Base-by-base conservation (phyloP, 805 yeast species). In the Yamadazyma insecticola region DNA sequence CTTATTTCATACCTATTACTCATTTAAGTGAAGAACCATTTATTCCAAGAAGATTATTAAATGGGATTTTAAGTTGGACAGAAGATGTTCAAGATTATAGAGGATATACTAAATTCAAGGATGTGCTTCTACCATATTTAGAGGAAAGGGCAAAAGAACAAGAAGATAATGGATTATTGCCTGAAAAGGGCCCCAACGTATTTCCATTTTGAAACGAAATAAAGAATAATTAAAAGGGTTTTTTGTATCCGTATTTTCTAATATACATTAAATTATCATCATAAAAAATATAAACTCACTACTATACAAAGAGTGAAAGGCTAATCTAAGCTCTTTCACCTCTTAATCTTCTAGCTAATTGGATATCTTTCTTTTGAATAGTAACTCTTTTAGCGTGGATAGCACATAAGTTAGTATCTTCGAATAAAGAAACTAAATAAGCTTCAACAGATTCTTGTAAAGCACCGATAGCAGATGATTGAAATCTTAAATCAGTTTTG, bases 41-140 rank as follows among this genome's bases (percentile, higher is more conserved):
- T 41, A 60, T 79, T 17, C 84, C 86, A 4, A 57, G 76, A 38
- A 62, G 86, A 41, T 60, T 78, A 42, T 58, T 75, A 24, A 63
- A 76, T 46, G 83, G 81, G 11, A 69, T 79, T 24, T 51, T 60
- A 30, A 70, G 78, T 37, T 79, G 86, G 86, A 55, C 62, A 8
- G 69, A 58, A 2, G 81, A 74, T 43, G 85, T 79, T 26, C 66
- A 63, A 39, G 76, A 67, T 26, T 79, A 79, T 51, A 69, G 76
- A 48, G 86, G 86, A 4, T 73, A 58, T 45, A 56, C 59, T 12
- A 74, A 65, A 40, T 78, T 74, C 47, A 64, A 70, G 35, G 74
- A 72, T 36, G 70, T 66, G 7, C 51, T 74, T 17, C 44, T 76
- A 30, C 81, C 82, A n/a, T 76, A 73, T 40, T 53, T 77, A 40